These are phyloP conservation scores for Lepidium campestre DNA, from an alignment of 441 rosid genomes.

Conservation along the genomic window DNA sequence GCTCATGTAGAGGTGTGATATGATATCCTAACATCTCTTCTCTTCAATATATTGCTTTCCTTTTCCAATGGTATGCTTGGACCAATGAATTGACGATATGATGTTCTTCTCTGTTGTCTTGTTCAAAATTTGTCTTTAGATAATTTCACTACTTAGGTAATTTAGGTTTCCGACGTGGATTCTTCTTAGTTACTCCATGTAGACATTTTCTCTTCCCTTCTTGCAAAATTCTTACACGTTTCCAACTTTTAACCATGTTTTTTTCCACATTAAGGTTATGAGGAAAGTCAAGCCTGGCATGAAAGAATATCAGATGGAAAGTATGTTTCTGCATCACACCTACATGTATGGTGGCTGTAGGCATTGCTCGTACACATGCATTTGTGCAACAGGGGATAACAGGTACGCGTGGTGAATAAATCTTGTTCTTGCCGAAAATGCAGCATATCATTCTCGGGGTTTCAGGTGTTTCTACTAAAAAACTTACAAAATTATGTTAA, in stretches of 20 bases:
- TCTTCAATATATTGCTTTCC: neutral
- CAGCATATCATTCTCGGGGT: neutral
- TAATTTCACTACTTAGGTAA: neutral
- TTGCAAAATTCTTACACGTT: neutral
- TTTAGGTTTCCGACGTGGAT: neutral
- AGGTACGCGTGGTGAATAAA: constrained; percentile 38
- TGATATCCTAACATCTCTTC: neutral
- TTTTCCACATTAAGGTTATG: constrained; percentile 57
- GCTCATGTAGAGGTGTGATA: constrained; percentile 75
- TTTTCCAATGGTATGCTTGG: neutral
- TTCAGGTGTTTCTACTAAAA: neutral
- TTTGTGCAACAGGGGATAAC: constrained; percentile 93
- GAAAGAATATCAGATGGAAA: constrained; percentile 95
- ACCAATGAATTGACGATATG: neutral
- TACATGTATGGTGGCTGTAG: constrained; percentile 96
- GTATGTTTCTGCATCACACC: constrained; percentile 89
- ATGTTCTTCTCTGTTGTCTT: neutral
- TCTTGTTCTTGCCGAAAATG: neutral
- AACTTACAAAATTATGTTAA: neutral
- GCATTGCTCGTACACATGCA: constrained; percentile 93
- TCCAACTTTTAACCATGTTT: neutral
- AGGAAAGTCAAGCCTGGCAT: constrained; percentile 53
- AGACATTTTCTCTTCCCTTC: neutral
- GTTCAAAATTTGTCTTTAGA: neutral
- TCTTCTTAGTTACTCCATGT: neutral